Conservation (phyloP, 371 early-diverging fungal species). For the Sanchytrium tribonematis region DNA sequence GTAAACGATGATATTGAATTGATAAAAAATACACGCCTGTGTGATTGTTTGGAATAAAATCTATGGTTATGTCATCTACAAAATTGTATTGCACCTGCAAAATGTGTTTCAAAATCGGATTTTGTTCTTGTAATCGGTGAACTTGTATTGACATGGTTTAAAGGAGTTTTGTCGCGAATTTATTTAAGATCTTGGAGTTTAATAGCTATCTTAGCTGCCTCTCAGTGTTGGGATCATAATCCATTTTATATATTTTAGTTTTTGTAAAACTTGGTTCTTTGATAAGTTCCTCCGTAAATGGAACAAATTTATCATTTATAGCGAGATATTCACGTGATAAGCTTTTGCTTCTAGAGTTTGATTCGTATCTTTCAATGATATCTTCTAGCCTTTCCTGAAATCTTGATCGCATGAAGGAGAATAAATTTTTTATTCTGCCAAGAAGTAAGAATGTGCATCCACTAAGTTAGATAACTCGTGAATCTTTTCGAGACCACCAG, state of each 20-base stretch:
- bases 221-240: neutral
- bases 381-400: neutral
- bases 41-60: neutral
- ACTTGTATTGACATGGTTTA: neutral
- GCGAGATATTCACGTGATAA: neutral
- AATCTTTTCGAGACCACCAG: neutral
- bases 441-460: neutral
- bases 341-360: neutral
- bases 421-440: neutral
- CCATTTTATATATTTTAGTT: neutral
- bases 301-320: neutral
- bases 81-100: neutral
- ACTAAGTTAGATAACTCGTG: neutral
- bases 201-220: neutral
- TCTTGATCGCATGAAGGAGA: neutral
- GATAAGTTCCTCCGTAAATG: neutral
- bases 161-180: neutral
- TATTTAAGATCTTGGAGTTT: neutral
- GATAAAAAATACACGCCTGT: neutral
- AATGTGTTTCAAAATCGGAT: neutral
- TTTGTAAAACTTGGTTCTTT: neutral
- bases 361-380: neutral
- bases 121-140: neutral
- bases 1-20: neutral
- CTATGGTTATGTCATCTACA: neutral